Evolutionary conservation across 2,329 filamentous ascomycete genomes (phyloP).

Genomic region (Sphaceloma murrayae): DNA sequence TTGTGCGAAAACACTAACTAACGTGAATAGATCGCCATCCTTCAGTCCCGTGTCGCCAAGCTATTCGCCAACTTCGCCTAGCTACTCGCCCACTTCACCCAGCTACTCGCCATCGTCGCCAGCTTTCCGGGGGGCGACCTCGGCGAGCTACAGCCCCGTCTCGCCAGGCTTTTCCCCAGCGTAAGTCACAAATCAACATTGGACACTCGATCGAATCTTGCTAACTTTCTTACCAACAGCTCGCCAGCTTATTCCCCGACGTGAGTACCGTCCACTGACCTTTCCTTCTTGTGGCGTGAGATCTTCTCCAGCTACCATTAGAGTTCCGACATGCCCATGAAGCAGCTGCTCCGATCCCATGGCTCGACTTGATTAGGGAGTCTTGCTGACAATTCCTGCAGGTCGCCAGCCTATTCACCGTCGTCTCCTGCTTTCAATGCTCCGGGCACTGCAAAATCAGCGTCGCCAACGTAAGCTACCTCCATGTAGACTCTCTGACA

Average conservation of each 20-base stretch:
- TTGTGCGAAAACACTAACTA: too few species aligned
- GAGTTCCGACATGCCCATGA: too few species aligned
- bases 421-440: conserved; percentile 29
- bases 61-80: conserved; percentile 30
- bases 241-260: conserved; percentile 45
- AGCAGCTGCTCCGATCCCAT: too few species aligned
- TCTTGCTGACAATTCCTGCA: conserved; percentile 4
- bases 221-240: conserved; percentile 31
- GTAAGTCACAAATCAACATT: conserved; percentile 31
- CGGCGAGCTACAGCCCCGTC: conserved; percentile 57
- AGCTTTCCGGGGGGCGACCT: conserved; percentile 28
- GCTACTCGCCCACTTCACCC: conserved; percentile 27
- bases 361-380: too few species aligned
- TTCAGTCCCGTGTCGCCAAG: conserved; percentile 50
- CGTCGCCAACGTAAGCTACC: conserved; percentile 28
- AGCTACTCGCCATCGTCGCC: conserved; percentile 30
- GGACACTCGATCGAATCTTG: conserved; percentile 41
- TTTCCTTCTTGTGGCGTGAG: neutral
- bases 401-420: conserved; percentile 37
- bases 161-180: conserved; percentile 68
- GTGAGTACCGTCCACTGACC: neutral
- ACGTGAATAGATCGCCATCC: neutral
- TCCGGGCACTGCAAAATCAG: conserved; percentile 32
- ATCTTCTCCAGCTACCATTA: too few species aligned
- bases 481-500: neutral